Evolutionary conservation across 495 filamentous ascomycete genomes (phyloP), one percentile per base, ranked within the genome.

Genomic region (Astrocystis sublimbata): DNA sequence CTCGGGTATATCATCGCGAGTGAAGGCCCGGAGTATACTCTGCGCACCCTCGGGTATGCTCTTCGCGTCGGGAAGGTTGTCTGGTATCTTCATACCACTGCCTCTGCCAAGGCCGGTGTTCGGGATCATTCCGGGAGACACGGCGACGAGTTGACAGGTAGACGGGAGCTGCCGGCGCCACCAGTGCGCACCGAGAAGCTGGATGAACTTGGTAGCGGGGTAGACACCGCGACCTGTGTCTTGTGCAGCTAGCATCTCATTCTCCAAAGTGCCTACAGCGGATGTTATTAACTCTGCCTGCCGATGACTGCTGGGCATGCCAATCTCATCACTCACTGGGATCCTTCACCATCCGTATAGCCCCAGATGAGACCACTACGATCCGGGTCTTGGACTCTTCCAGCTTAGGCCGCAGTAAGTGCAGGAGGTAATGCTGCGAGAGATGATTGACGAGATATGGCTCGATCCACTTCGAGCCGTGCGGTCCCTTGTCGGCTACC

Each of bases 121-220:
- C 1, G 77, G 77, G 26, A 81, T 70, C 4, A 80, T 47, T 2
- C 79, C 79, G 0, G 79, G 79, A 17, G 77, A 79, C 4, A 79
- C 78, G 12, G 79, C 79, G 3, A 81, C 74, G 4, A 81, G 74
- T 7, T 60, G 33, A 51, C 70, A 74, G 47, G 65, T 63, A 7
- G 65, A 76, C 31, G 65, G 52, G 15, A 81, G 68, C 57, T 78
- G 67, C n/a, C 79, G 75, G 13, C 77, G 78, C 79, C 79, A 81
- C 78, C 78, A 80, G 49, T 81, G 78, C 10, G 78, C 75, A 28
- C 68, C 65, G 13, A 80, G 74, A 4, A 81, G 70, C 61, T 79
- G 73, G 21, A 73, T 66, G 36, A 81, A 81, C 60, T 81, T 81
- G 13, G 73, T 73, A 36, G 69, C 66, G 19, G 53, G 2, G 53